These are phyloP conservation scores for Piper longum DNA, from an alignment of 164 flowering plant species.

Conservation along the genomic window DNA sequence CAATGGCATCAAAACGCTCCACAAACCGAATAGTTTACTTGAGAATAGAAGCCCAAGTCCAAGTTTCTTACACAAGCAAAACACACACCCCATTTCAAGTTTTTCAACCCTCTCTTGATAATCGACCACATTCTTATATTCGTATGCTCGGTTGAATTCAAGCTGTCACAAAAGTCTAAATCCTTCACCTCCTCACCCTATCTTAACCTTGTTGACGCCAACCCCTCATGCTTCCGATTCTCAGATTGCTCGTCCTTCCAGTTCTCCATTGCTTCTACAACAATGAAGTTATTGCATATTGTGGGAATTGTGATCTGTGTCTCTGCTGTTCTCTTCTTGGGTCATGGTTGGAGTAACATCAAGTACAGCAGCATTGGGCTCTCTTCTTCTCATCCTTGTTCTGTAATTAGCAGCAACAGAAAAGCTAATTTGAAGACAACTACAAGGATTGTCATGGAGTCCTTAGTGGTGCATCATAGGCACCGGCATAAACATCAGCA, in stretches of 20 bases:
- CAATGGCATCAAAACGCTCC: conserved; percentile 10
- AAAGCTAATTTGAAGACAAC: conserved; percentile 8
- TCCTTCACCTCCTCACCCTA: conserved; percentile 1
- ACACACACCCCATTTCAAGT: conserved; percentile 3
- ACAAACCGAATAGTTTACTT: conserved; percentile 9
- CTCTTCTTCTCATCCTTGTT: background rate
- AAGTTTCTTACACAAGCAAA: conserved; percentile 10
- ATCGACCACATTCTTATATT: too few relatives aligned
- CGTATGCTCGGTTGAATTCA: conserved; percentile 5
- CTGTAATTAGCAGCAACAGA: conserved; percentile 4
- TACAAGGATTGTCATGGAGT: conserved; percentile 23
- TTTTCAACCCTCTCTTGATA: background rate
- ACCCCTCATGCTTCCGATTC: conserved; percentile 9
- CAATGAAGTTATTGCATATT: conserved; percentile 14
- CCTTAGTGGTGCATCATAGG: conserved; percentile 14
- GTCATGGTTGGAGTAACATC: conserved; percentile 10
- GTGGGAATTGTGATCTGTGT: conserved; percentile 19
- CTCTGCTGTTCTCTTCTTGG: conserved; percentile 16
- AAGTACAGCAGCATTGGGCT: conserved; percentile 1
- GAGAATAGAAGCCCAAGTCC: conserved; percentile 19
- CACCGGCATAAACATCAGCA: conserved; percentile 1
- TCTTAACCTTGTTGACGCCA: background rate
- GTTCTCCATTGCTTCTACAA: conserved; percentile 6
- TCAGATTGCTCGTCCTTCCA: conserved; percentile 6
- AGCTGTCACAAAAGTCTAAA: conserved; percentile 17